Evolutionary conservation across 139 green algal genomes (phyloP).

Genomic region (Nannochloris sp.): DNA sequence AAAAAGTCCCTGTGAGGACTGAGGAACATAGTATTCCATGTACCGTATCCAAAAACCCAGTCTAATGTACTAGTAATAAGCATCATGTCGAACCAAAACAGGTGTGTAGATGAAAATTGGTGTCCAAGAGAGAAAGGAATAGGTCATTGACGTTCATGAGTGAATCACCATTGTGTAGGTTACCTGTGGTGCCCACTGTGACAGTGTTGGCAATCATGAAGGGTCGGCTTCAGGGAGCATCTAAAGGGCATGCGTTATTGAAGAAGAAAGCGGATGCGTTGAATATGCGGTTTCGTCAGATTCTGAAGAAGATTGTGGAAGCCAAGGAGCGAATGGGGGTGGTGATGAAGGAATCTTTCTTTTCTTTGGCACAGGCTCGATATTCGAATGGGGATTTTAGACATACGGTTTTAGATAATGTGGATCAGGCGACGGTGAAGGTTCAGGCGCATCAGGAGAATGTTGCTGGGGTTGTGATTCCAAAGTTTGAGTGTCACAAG

Average conservation of each 20-base stretch:
- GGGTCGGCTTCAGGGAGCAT: slow-evolving; percentile 72
- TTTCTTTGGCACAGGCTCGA: slow-evolving; percentile 83
- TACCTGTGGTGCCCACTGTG: slow-evolving; percentile 79
- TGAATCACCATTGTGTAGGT: slow-evolving; percentile 8
- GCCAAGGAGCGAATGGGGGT: slow-evolving; percentile 87
- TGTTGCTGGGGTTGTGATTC: slow-evolving; percentile 94
- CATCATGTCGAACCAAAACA: slow-evolving; percentile 31
- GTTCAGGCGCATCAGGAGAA: slow-evolving; percentile 77
- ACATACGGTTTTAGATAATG: slow-evolving; percentile 90
- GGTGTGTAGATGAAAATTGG: not conserved
- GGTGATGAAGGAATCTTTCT: slow-evolving; percentile 83
- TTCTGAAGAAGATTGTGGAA: slow-evolving; percentile 87
- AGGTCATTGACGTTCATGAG: no score
- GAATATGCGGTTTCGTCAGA: slow-evolving; percentile 72
- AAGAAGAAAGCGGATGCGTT: slow-evolving; percentile 99
- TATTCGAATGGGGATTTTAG: slow-evolving; percentile 93
- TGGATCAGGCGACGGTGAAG: slow-evolving; percentile 45
- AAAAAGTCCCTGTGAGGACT: no score
- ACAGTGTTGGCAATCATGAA: slow-evolving; percentile 91
- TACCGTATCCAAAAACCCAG: no score
- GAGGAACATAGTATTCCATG: no score
- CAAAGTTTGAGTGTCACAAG: slow-evolving; percentile 71
- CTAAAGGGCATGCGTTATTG: slow-evolving; percentile 90
- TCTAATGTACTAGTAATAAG: no score
- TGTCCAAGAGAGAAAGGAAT: not conserved